Evolutionary conservation across 441 rosid genomes (phyloP).

Genomic region (Lepidium campestre): DNA sequence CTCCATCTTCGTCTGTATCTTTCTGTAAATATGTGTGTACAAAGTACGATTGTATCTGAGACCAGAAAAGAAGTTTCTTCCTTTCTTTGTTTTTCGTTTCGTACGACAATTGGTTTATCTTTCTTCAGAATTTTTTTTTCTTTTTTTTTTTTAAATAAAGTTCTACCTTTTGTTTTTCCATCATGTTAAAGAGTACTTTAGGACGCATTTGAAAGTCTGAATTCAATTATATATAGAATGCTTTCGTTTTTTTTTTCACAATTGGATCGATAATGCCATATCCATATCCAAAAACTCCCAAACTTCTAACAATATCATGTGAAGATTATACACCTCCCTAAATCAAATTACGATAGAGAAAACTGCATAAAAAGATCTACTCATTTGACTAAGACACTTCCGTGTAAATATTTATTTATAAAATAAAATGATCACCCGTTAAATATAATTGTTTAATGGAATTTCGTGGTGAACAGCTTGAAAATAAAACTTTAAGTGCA

Average conservation of each 20-base stretch:
- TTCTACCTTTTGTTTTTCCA: not conserved
- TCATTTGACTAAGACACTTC: too few species aligned
- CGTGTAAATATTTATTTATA: too few species aligned
- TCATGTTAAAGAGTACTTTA: not conserved
- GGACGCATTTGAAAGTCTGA: not conserved
- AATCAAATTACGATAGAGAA: too few species aligned
- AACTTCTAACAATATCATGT: too few species aligned
- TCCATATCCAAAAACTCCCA: too few species aligned
- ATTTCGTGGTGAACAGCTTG: too few species aligned
- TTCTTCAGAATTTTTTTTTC: not conserved
- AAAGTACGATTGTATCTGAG: conserved; percentile 1
- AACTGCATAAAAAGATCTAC: too few species aligned
- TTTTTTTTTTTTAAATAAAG: not conserved
- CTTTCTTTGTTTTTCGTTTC: conserved; percentile 13
- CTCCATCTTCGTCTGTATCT: conserved; percentile 14
- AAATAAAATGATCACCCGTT: too few species aligned
- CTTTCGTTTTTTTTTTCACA: not conserved
- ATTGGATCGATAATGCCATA: too few species aligned
- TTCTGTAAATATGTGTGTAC: conserved; percentile 17
- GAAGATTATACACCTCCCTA: too few species aligned
- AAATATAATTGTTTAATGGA: too few species aligned
- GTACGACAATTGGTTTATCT: conserved; percentile 20
- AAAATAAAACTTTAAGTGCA: too few species aligned
- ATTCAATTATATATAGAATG: not conserved
- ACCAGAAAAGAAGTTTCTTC: not conserved